These are phyloP conservation scores for Nepenthes alata DNA, from an alignment of 179 eudicot species.

Conservation along the genomic window DNA sequence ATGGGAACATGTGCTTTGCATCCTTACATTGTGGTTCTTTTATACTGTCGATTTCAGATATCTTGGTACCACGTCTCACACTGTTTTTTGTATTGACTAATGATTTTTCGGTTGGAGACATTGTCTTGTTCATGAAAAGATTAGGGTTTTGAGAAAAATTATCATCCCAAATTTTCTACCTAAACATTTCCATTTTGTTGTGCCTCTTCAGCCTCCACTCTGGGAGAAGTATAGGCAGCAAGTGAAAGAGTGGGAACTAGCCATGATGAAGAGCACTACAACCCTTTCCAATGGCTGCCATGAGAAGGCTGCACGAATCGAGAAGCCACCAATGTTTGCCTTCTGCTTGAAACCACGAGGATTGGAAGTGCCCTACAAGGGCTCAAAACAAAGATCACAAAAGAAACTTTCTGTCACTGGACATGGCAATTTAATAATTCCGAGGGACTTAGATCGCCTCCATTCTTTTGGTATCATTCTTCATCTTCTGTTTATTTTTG, in stretches of 20 bases:
- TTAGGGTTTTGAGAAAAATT: too few species aligned
- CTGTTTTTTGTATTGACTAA: too few species aligned
- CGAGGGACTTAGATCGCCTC: conserved; percentile 40
- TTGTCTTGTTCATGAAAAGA: too few species aligned
- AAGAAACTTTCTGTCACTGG: conserved; percentile 47
- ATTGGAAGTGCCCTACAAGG: conserved; percentile 66
- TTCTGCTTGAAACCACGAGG: conserved; percentile 93
- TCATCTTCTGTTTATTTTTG: not conserved
- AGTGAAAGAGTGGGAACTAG: conserved; percentile 74
- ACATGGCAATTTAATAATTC: conserved; percentile 19
- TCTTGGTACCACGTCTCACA: too few species aligned
- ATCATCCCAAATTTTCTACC: too few species aligned
- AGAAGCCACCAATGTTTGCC: conserved; percentile 88
- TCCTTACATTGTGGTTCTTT: too few species aligned
- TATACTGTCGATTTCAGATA: too few species aligned
- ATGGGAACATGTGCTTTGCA: too few species aligned
- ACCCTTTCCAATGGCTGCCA: conserved; percentile 32
- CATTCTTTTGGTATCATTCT: conserved; percentile 40
- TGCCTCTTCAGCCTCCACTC: conserved; percentile 60
- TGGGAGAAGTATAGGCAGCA: conserved; percentile 80
- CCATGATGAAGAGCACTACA: conserved; percentile 27
- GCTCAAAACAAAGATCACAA: conserved; percentile 81
- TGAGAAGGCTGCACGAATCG: conserved; percentile 34
- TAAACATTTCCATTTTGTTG: conserved; percentile 2
- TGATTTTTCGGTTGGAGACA: too few species aligned